Evolutionary conservation across 2,329 filamentous ascomycete genomes (phyloP).

Genomic region (Plectosphaerella plurivora): DNA sequence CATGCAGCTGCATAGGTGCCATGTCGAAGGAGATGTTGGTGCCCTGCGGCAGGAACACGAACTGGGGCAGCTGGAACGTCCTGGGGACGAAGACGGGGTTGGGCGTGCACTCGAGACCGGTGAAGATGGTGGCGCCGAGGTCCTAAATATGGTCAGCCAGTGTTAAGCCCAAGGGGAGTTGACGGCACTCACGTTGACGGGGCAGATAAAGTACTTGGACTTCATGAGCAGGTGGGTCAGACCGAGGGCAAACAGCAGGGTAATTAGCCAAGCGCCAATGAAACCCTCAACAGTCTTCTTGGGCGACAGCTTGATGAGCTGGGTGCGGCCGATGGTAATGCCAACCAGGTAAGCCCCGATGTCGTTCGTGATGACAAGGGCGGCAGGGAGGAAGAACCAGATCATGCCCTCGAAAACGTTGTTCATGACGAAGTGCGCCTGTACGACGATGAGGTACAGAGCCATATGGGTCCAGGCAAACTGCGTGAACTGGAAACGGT

Average conservation of each 20-base stretch:
- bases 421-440: slow-evolving; percentile 99
- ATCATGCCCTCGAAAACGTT: slow-evolving; percentile 99
- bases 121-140: slow-evolving; percentile 88
- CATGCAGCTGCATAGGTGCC: slow-evolving; percentile 89
- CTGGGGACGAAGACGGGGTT: slow-evolving; percentile 88
- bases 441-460: slow-evolving; percentile 92
- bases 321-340: slow-evolving; percentile 92
- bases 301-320: slow-evolving; percentile 94
- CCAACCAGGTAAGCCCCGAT: slow-evolving; percentile 98
- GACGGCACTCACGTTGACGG: slow-evolving; percentile 70
- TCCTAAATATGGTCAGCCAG: slow-evolving; percentile 48
- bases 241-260: slow-evolving; percentile 75
- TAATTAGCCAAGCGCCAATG: slow-evolving; percentile 93
- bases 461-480: slow-evolving; percentile 99
- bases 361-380: slow-evolving; percentile 96
- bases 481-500: slow-evolving; percentile 98
- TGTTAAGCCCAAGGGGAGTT: too few relatives aligned
- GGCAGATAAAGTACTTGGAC: slow-evolving; percentile 97
- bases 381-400: slow-evolving; percentile 96
- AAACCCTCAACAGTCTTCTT: slow-evolving; percentile 99
- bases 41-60: slow-evolving; percentile 63
- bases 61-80: slow-evolving; percentile 67
- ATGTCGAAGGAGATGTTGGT: slow-evolving; percentile 63
- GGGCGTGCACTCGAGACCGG: slow-evolving; percentile 80
- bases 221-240: slow-evolving; percentile 82